phyloP scores from a whole-genome alignment of 305 asterid species.

The Ilex paraguariensis region DNA sequence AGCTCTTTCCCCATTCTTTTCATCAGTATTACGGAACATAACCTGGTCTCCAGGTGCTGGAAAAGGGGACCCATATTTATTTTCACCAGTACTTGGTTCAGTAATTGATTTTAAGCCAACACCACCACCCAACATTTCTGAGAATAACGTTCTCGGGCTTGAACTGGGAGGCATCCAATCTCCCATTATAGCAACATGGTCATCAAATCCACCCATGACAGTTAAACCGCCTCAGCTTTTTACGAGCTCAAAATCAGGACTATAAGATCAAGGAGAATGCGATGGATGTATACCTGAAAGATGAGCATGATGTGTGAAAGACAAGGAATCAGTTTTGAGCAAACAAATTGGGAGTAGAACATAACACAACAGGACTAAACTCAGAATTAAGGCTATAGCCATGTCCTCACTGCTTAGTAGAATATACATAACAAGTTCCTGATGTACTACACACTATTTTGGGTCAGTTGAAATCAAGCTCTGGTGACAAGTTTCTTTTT shows the following conservation, averaged over 20 bases:
- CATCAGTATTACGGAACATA: conserved; percentile 16
- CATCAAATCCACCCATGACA: conserved; percentile 70
- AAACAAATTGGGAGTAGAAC: too few species aligned
- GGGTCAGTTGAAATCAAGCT: too few species aligned
- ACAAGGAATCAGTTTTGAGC: not conserved
- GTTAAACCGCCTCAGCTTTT: not conserved
- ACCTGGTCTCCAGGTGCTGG: conserved; percentile 22
- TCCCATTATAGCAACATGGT: conserved; percentile 58
- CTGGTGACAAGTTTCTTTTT: not conserved
- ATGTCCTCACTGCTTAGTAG: too few species aligned
- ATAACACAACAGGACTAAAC: too few species aligned
- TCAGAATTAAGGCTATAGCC: too few species aligned
- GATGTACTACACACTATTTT: too few species aligned
- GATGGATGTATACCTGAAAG: not conserved
- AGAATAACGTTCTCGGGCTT: conserved; percentile 37
- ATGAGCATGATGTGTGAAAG: not conserved
- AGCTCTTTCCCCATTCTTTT: conserved; percentile 20
- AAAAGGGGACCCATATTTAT: conserved; percentile 17
- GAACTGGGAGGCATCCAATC: conserved; percentile 68
- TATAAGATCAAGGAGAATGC: not conserved
- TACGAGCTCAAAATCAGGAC: not conserved
- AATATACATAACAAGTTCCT: too few species aligned
- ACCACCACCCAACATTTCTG: conserved; percentile 30
- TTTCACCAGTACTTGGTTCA: conserved; percentile 22
- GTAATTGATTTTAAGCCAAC: conserved; percentile 19